Evolutionary conservation across 768 basidiomycete species (phyloP).

Genomic region (Amanita rubescens): DNA sequence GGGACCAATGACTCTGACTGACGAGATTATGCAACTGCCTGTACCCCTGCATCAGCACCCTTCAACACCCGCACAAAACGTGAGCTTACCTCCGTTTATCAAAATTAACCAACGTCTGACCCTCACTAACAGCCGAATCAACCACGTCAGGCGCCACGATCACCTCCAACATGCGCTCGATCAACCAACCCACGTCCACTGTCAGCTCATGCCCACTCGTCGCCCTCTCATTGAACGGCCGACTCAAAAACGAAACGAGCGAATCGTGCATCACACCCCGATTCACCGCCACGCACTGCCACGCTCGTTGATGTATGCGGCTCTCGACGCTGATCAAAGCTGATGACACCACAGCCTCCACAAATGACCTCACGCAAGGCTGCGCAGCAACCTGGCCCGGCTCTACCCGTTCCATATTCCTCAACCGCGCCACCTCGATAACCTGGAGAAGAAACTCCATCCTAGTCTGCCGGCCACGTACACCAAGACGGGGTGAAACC

Average conservation of each 20-base stretch:
- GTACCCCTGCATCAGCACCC: conserved; percentile 13
- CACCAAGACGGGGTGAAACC: conserved; percentile 54
- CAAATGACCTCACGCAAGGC: conserved; percentile 70
- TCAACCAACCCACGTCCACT: conserved; percentile 75
- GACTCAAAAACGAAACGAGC: conserved; percentile 46
- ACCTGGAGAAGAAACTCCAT: conserved; percentile 68
- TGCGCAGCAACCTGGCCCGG: conserved; percentile 39
- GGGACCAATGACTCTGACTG: conserved; percentile 40
- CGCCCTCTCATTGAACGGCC: conserved; percentile 38
- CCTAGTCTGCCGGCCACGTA: conserved; percentile 56
- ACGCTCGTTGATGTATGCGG: conserved; percentile 69
- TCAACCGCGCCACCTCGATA: conserved; percentile 65
- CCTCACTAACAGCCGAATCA: conserved; percentile 44
- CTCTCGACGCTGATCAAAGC: conserved; percentile 75
- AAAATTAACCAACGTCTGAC: conserved; percentile 63
- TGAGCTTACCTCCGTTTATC: conserved; percentile 67
- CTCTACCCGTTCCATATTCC: conserved; percentile 39
- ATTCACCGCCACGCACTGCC: conserved; percentile 62
- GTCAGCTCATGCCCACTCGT: conserved; percentile 40
- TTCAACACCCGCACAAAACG: neutral
- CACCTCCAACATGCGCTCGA: conserved; percentile 77
- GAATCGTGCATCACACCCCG: conserved; percentile 61
- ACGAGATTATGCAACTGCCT: conserved; percentile 68
- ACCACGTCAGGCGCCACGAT: conserved; percentile 68
- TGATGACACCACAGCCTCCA: conserved; percentile 69